Conservation (phyloP, 345 rosid species). For the Camelina neglecta region DNA sequence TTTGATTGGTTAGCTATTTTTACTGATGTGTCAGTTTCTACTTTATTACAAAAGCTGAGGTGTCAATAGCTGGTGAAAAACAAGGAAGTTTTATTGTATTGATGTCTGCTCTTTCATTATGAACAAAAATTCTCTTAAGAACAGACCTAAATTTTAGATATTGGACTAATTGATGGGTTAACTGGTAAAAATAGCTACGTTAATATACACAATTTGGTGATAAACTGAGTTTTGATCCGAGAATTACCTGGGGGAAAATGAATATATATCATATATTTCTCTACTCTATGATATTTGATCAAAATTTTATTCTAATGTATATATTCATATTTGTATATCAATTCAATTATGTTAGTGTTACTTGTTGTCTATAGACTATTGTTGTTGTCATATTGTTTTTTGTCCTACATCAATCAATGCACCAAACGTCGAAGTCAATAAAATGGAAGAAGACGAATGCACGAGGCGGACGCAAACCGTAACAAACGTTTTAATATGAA, state of each 20-base stretch:
- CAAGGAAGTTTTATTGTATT: no score
- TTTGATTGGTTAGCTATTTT: no score
- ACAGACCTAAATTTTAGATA: neutral
- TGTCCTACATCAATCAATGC: constrained; percentile 44
- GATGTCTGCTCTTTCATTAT: neutral
- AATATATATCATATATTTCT: neutral
- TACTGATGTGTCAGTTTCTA: no score
- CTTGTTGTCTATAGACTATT: constrained; percentile 23
- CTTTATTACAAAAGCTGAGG: no score
- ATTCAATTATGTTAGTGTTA: constrained; percentile 25
- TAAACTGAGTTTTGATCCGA: neutral
- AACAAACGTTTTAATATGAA: constrained; percentile 29
- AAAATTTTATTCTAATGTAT: neutral
- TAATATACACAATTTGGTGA: neutral
- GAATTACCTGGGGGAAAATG: neutral
- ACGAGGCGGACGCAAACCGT: constrained; percentile 45
- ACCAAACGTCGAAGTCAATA: constrained; percentile 36
- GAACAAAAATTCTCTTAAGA: neutral
- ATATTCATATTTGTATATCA: neutral
- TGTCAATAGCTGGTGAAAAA: no score
- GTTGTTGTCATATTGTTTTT: constrained; percentile 5
- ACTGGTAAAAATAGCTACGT: neutral
- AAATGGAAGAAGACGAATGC: constrained; percentile 30
- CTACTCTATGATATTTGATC: constrained; percentile 28
- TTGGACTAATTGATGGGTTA: neutral